These are phyloP conservation scores for Immersiella caudata DNA, from an alignment of 495 filamentous ascomycete species.

Conservation along the genomic window DNA sequence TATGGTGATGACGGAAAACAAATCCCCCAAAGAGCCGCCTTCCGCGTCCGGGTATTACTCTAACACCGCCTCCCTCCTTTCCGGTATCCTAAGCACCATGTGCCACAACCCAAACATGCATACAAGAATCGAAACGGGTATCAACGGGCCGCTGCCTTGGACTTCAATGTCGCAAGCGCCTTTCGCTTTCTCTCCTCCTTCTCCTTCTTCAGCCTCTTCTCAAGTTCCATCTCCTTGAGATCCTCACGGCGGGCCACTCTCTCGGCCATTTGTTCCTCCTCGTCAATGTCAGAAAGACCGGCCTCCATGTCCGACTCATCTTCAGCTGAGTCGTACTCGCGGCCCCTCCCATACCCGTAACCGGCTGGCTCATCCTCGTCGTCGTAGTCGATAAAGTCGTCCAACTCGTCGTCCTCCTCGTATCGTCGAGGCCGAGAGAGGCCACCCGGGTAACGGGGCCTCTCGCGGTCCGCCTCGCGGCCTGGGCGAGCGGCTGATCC, in stretches of 20 bases:
- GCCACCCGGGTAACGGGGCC: slow-evolving; percentile 32
- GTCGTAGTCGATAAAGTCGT: slow-evolving; percentile 58
- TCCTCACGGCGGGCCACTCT: slow-evolving; percentile 56
- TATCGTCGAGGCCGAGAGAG: slow-evolving; percentile 43
- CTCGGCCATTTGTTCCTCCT: slow-evolving; percentile 58
- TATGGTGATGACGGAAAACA: slow-evolving; percentile 6
- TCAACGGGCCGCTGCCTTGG: slow-evolving; percentile 27
- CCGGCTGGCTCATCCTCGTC: slow-evolving; percentile 52
- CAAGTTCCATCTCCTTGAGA: slow-evolving; percentile 47
- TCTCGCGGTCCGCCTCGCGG: slow-evolving; percentile 28
- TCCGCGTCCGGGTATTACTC: background rate
- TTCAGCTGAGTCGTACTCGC: slow-evolving; percentile 37
- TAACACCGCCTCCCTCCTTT: background rate
- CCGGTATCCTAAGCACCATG: slow-evolving; percentile 11
- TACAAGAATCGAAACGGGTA: slow-evolving; percentile 1
- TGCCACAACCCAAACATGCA: background rate
- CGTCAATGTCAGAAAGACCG: slow-evolving; percentile 59
- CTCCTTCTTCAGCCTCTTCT: slow-evolving; percentile 47
- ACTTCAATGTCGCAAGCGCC: slow-evolving; percentile 22
- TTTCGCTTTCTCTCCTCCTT: slow-evolving; percentile 49
- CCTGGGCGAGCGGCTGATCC: slow-evolving; percentile 28
- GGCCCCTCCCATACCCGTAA: slow-evolving; percentile 31
- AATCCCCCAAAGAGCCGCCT: background rate
- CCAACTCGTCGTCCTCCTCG: slow-evolving; percentile 58
- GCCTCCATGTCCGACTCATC: slow-evolving; percentile 65